Percentiles rank a stretch among this genome's conserved stretches.
These are phyloP conservation scores for Moesziomyces antarcticus DNA, from an alignment of 1,284 basidiomycete genomes.

Conservation along the genomic window DNA sequence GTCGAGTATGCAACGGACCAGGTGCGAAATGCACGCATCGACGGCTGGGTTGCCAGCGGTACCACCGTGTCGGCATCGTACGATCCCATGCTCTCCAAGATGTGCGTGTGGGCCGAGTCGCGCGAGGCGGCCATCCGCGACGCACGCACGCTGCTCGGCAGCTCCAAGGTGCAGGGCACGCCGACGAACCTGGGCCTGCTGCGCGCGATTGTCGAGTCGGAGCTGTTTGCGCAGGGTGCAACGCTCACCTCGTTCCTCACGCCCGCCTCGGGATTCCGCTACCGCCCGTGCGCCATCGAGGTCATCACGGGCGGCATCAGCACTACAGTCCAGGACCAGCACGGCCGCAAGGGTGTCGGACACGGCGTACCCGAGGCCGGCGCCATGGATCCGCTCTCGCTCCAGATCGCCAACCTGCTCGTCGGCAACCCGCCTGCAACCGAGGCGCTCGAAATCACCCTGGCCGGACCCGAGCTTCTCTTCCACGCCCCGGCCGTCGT, in stretches of 20 bases:
- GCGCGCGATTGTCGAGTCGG: constrained; percentile 16
- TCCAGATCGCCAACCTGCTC: constrained; percentile 75
- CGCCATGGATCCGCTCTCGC: constrained; percentile 75
- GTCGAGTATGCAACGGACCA: constrained; percentile 18
- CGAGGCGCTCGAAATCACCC: constrained; percentile 74
- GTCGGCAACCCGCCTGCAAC: constrained; percentile 73
- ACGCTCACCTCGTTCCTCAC: constrained; percentile 74
- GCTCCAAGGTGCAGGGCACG: constrained; percentile 68
- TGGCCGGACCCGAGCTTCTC: constrained; percentile 20
- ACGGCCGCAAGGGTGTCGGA: constrained; percentile 72
- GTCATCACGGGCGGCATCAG: constrained; percentile 75
- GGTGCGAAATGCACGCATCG: constrained; percentile 73
- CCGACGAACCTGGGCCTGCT: constrained; percentile 37
- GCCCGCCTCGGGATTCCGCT: constrained; percentile 66
- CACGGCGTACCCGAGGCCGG: constrained; percentile 78
- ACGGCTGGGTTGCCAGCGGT: constrained; percentile 71
- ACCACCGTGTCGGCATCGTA: constrained; percentile 73
- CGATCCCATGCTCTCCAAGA: constrained; percentile 72
- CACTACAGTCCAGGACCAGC: constrained; percentile 74
- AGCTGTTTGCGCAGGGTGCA: constrained; percentile 67
- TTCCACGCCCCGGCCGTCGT: constrained; percentile 70
- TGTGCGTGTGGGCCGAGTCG: constrained; percentile 70
- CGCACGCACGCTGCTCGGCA: constrained; percentile 38
- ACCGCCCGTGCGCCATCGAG: constrained; percentile 71
- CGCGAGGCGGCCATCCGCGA: constrained; percentile 69